Evolutionary conservation across 768 basidiomycete species (phyloP).

Genomic region (Mycena belliarum): DNA sequence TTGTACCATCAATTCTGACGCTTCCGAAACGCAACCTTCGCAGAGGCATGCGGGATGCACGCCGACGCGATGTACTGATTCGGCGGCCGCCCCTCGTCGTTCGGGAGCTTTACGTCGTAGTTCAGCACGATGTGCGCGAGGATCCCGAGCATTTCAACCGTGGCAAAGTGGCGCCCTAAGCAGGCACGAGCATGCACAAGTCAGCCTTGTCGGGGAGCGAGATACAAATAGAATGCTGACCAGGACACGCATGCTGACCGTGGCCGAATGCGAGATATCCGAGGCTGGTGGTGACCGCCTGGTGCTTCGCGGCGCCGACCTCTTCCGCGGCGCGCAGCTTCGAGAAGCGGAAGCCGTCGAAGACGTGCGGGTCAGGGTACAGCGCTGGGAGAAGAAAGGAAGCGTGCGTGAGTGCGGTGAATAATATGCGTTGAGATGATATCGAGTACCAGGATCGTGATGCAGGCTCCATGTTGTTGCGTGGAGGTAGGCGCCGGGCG

Average conservation of each 20-base stretch:
- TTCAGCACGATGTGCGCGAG: slow-evolving; percentile 18
- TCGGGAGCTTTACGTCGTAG: slow-evolving; percentile 14
- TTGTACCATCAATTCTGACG: background rate
- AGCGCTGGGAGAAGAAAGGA: slow-evolving; percentile 4
- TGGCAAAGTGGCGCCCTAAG: no score
- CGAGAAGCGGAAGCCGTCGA: slow-evolving; percentile 19
- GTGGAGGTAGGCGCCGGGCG: slow-evolving; percentile 20
- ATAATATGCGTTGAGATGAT: no score
- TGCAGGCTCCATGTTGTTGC: slow-evolving; percentile 18
- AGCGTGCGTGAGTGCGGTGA: no score
- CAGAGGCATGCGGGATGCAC: slow-evolving; percentile 14
- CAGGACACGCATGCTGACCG: slow-evolving; percentile 7
- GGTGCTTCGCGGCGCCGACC: slow-evolving; percentile 17
- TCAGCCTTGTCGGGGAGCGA: no score
- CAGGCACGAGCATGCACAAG: no score
- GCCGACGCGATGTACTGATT: slow-evolving; percentile 21
- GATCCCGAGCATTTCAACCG: background rate
- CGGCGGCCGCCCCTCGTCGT: slow-evolving; percentile 6
- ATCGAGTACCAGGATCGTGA: slow-evolving; percentile 17
- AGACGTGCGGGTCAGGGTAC: slow-evolving; percentile 14
- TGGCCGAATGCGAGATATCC: slow-evolving; percentile 20
- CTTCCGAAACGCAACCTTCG: slow-evolving; percentile 19
- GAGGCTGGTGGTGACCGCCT: slow-evolving; percentile 15
- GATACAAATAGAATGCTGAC: background rate
- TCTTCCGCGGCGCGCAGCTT: slow-evolving; percentile 14